A percentile compares a stretch with the other conserved stretches of the same genome.
Conservation (phyloP, 768 basidiomycete genomes). For the Hypholoma fasciculare region DNA sequence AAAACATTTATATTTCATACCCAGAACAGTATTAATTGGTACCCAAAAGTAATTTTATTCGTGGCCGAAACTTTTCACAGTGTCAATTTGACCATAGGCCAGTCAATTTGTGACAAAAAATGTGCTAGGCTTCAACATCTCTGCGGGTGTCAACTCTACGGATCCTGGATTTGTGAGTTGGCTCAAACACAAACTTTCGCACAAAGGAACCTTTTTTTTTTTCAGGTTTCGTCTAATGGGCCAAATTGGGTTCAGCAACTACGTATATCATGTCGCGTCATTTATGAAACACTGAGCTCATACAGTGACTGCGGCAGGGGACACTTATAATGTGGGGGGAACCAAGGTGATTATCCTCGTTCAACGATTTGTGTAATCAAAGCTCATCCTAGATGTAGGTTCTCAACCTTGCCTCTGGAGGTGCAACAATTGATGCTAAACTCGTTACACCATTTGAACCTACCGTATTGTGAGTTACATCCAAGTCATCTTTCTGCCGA, state of each 20-base stretch:
- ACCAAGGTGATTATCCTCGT: slow-evolving; percentile 37
- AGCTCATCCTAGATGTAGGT: slow-evolving; percentile 20
- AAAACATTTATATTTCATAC: too few relatives aligned
- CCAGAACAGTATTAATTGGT: too few relatives aligned
- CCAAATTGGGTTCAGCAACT: slow-evolving; percentile 54
- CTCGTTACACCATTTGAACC: slow-evolving; percentile 51
- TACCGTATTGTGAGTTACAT: slow-evolving; percentile 38
- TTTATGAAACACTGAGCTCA: too few relatives aligned
- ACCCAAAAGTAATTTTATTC: too few relatives aligned
- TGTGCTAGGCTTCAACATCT: slow-evolving; percentile 51
- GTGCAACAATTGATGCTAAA: slow-evolving; percentile 56
- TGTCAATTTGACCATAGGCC: too few relatives aligned
- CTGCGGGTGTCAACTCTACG: slow-evolving; percentile 52
- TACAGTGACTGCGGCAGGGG: slow-evolving; percentile 27
- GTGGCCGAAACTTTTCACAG: too few relatives aligned
- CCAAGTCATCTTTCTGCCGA: not conserved
- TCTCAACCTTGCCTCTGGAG: slow-evolving; percentile 56
- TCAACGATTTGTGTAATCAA: not conserved
- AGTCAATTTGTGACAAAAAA: too few relatives aligned
- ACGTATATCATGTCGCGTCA: not conserved
- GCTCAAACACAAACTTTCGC: not conserved
- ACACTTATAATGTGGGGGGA: slow-evolving; percentile 55
- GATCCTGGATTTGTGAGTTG: slow-evolving; percentile 50
- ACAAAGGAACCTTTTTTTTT: not conserved
- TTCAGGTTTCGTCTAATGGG: slow-evolving; percentile 59